Percentiles rank a stretch among this genome's conserved stretches.
Evolutionary conservation across 2,329 filamentous ascomycete genomes (phyloP).

Genomic region (Alternaria tenuissima): DNA sequence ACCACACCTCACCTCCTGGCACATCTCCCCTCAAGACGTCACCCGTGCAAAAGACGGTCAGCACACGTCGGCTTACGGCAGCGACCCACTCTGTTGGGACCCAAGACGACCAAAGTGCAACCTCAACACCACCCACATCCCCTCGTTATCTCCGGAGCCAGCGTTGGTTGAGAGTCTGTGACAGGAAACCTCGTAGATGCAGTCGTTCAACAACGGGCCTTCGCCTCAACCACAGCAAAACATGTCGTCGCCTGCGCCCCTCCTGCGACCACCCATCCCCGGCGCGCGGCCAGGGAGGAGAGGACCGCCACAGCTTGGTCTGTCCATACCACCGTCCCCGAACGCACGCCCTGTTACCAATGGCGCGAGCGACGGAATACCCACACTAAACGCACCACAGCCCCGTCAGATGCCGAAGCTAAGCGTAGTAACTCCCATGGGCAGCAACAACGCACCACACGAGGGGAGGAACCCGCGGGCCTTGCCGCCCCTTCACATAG

Average conservation of each 20-base stretch:
- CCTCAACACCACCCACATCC: constrained; percentile 27
- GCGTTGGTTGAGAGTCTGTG: constrained; percentile 10
- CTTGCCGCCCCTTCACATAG: constrained; percentile 63
- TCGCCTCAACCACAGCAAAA: constrained; percentile 48
- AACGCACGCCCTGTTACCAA: constrained; percentile 81
- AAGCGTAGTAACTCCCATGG: constrained; percentile 87
- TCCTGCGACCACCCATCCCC: constrained; percentile 83
- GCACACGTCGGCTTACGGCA: constrained; percentile 42
- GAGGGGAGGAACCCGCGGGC: constrained; percentile 66
- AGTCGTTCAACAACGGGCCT: constrained; percentile 32
- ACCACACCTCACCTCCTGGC: neutral
- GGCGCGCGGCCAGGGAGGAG: constrained; percentile 67
- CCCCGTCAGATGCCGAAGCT: constrained; percentile 76
- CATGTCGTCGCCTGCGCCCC: constrained; percentile 79
- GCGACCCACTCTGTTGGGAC: constrained; percentile 39
- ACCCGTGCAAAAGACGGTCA: constrained; percentile 31
- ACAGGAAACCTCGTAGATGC: constrained; percentile 32
- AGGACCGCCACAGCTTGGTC: constrained; percentile 78
- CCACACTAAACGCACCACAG: constrained; percentile 50
- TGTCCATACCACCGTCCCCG: constrained; percentile 89
- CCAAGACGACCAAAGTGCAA: constrained; percentile 34
- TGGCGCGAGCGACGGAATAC: constrained; percentile 55
- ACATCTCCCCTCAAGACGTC: neutral
- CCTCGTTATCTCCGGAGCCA: constrained; percentile 22
- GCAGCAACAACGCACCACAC: constrained; percentile 76